A percentile compares a stretch with the other conserved stretches of the same genome.
Conservation (phyloP, 2,329 filamentous ascomycete species). For the Calonectria hawksworthii region DNA sequence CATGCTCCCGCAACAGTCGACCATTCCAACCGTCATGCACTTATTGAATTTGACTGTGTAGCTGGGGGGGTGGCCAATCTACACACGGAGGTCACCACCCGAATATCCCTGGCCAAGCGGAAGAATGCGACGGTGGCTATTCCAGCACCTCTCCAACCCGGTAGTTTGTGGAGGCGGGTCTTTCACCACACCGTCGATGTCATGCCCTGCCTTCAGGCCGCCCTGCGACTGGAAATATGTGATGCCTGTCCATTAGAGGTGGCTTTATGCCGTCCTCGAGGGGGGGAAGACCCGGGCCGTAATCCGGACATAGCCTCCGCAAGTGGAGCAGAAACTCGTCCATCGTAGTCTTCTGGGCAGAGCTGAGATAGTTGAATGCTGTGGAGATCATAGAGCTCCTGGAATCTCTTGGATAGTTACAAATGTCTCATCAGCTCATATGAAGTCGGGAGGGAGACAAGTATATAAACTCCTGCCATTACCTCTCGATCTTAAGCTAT, state of each 20-base stretch:
- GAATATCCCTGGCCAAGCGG: conserved; percentile 10
- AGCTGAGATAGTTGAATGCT: background rate
- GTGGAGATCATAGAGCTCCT: background rate
- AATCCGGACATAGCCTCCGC: conserved; percentile 22
- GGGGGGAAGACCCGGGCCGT: conserved; percentile 23
- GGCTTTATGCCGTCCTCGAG: background rate
- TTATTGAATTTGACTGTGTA: background rate
- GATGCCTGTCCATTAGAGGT: background rate
- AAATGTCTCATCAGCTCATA: background rate
- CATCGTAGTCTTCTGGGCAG: background rate
- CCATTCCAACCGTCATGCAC: background rate
- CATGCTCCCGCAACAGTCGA: conserved; percentile 16
- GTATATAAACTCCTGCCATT: conserved; percentile 23
- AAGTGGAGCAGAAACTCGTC: conserved; percentile 9
- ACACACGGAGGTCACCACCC: conserved; percentile 14
- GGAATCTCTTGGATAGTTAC: background rate
- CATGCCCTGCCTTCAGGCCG: conserved; percentile 5
- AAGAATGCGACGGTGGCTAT: background rate
- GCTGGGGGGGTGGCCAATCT: background rate
- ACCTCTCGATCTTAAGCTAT: background rate
- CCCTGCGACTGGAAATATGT: background rate
- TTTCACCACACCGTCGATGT: background rate
- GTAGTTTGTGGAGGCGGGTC: background rate
- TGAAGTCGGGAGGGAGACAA: background rate
- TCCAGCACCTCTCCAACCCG: background rate